A percentile compares a stretch with the other conserved stretches of the same genome.
phyloP scores from a whole-genome alignment of 2,329 filamentous ascomycete genomes.

The Fusarium sublunatum region DNA sequence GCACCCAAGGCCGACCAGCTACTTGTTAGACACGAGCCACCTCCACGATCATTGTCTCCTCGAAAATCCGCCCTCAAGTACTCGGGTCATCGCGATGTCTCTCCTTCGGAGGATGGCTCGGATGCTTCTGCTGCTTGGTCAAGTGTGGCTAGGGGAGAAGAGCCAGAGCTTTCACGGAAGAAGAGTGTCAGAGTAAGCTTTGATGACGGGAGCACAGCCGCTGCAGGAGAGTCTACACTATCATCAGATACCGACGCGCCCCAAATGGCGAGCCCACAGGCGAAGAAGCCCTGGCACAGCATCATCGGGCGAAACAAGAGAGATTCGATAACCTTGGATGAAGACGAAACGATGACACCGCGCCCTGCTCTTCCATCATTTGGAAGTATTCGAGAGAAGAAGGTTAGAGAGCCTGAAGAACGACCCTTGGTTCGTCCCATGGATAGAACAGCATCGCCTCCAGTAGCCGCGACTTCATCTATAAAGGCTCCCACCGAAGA shows the following conservation, averaged over 20 bases:
- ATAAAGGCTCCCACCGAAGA: slow-evolving; percentile 35
- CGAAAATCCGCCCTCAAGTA: slow-evolving; percentile 82
- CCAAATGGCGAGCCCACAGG: slow-evolving; percentile 51
- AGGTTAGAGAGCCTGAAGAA: slow-evolving; percentile 64
- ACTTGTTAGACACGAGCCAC: slow-evolving; percentile 73
- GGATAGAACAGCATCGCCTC: slow-evolving; percentile 51
- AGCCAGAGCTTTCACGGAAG: slow-evolving; percentile 60
- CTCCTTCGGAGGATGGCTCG: slow-evolving; percentile 63
- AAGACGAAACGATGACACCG: slow-evolving; percentile 79
- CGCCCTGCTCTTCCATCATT: slow-evolving; percentile 79
- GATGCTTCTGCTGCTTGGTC: slow-evolving; percentile 54
- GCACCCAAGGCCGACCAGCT: slow-evolving; percentile 66
- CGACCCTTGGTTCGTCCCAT: slow-evolving; percentile 67
- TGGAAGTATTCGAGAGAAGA: slow-evolving; percentile 76
- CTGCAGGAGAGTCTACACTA: slow-evolving; percentile 62
- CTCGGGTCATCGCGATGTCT: slow-evolving; percentile 62
- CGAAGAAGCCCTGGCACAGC: slow-evolving; percentile 63
- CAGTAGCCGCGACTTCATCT: slow-evolving; percentile 9
- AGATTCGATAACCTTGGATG: slow-evolving; percentile 60
- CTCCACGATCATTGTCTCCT: slow-evolving; percentile 77
- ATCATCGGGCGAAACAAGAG: slow-evolving; percentile 61
- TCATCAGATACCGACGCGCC: slow-evolving; percentile 55
- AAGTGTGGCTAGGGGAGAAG: slow-evolving; percentile 50
- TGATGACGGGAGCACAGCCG: slow-evolving; percentile 70
- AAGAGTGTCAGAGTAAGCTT: slow-evolving; percentile 82